Percentiles rank a stretch among this genome's conserved stretches.
Conservation (phyloP, 805 yeast genomes). For the Candida schatavii region DNA sequence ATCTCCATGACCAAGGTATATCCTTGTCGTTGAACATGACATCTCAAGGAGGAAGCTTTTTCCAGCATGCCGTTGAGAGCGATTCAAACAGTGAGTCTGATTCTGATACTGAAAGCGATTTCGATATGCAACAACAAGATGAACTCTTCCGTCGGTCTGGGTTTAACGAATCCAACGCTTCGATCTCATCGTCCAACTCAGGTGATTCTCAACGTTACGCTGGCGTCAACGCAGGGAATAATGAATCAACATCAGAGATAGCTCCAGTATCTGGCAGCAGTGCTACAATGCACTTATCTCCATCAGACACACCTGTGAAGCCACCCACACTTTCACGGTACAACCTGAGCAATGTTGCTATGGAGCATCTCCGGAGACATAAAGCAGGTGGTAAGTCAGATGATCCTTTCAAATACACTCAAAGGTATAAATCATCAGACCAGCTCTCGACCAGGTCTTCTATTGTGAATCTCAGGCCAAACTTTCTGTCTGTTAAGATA, state of each 20-base stretch:
- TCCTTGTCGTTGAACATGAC: slow-evolving; percentile 72
- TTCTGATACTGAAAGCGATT: slow-evolving; percentile 3
- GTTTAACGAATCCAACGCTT: not conserved
- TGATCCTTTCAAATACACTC: not conserved
- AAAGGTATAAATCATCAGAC: slow-evolving; percentile 13
- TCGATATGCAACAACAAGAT: not conserved
- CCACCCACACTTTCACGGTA: not conserved
- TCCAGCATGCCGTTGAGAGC: slow-evolving; percentile 21
- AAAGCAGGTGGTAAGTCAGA: slow-evolving; percentile 1
- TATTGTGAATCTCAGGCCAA: slow-evolving; percentile 47
- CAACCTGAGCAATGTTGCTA: not conserved
- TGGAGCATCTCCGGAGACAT: slow-evolving; percentile 1
- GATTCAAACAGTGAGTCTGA: slow-evolving; percentile 5
- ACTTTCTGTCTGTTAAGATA: slow-evolving; percentile 67
- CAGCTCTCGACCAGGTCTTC: slow-evolving; percentile 32
- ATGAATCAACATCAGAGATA: not conserved
- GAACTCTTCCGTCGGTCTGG: not conserved
- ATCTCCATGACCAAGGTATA: slow-evolving; percentile 68
- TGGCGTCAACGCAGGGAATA: not conserved
- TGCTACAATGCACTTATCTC: not conserved
- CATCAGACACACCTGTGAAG: not conserved
- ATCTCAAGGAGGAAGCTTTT: slow-evolving; percentile 40
- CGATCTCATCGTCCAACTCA: not conserved
- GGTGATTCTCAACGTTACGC: not conserved
- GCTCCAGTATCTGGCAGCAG: not conserved